Conservation (phyloP, 129 eudicot species). For the Flaveria robusta region DNA sequence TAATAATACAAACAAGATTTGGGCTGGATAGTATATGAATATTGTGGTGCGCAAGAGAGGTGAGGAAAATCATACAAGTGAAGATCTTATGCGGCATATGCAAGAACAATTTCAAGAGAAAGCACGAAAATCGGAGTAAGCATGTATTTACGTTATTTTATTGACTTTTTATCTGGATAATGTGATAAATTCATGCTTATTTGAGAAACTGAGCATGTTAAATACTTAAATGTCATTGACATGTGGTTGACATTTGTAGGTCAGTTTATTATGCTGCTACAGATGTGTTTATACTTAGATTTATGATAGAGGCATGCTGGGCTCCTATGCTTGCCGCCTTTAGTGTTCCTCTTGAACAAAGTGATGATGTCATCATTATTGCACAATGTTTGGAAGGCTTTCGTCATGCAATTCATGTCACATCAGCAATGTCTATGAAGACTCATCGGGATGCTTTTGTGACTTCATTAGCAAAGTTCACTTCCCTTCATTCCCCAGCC, state of each 20-base stretch:
- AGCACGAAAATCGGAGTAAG: conserved; percentile 99
- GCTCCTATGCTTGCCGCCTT: conserved; percentile 99
- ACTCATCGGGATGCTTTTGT: conserved; percentile 99
- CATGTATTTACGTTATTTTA: conserved; percentile 26
- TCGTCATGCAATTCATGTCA: conserved; percentile 94
- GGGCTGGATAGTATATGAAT: conserved; percentile 89
- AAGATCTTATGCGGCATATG: conserved; percentile 93
- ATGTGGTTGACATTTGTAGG: conserved; percentile 51
- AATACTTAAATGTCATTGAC: neutral
- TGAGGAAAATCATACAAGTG: conserved; percentile 73
- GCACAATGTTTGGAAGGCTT: conserved; percentile 90
- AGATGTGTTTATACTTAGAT: conserved; percentile 85
- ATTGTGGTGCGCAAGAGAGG: conserved; percentile 88
- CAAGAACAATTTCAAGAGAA: conserved; percentile 98
- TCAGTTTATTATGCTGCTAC: conserved; percentile 98
- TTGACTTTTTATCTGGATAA: conserved; percentile 6
- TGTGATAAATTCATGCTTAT: conserved; percentile 3
- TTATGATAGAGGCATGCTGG: conserved; percentile 99
- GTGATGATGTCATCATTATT: conserved; percentile 77
- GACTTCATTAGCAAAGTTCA: conserved; percentile 94
- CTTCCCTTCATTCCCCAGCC: conserved; percentile 96
- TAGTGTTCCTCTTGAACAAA: conserved; percentile 98
- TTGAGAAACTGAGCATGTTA: neutral
- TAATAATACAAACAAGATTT: conserved; percentile 67
- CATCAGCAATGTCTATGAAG: conserved; percentile 99